phyloP scores from a whole-genome alignment of 805 yeast species.

The Metschnikowia noctiluminum region DNA sequence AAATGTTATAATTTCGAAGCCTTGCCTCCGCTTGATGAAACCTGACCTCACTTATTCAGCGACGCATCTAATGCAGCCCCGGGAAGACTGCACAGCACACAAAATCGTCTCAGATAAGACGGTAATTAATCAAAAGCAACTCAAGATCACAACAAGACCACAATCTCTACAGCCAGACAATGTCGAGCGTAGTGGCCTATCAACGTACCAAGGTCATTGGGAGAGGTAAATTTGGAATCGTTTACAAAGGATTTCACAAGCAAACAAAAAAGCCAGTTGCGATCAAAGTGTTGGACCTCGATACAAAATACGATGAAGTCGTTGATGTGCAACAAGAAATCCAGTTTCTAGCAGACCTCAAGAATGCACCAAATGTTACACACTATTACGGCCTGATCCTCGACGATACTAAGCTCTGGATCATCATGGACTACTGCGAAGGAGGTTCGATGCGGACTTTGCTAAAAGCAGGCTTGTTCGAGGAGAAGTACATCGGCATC shows the following conservation, averaged over 20 bases:
- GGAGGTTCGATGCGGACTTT: slow-evolving; percentile 93
- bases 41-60: no score
- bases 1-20: no score
- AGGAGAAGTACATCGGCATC: slow-evolving; percentile 80
- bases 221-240: slow-evolving; percentile 95
- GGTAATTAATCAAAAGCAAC: background rate
- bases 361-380: slow-evolving; percentile 86
- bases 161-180: background rate
- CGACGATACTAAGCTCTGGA: slow-evolving; percentile 91
- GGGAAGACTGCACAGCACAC: background rate
- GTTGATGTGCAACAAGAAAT: slow-evolving; percentile 92
- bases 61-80: background rate
- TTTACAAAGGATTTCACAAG: slow-evolving; percentile 77
- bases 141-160: background rate
- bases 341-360: slow-evolving; percentile 76
- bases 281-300: slow-evolving; percentile 86
- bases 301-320: slow-evolving; percentile 91
- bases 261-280: slow-evolving; percentile 81
- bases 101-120: background rate
- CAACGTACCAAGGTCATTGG: slow-evolving; percentile 90
- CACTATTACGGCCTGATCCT: slow-evolving; percentile 87
- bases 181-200: slow-evolving; percentile 33
- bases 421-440: slow-evolving; percentile 95
- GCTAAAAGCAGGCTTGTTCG: slow-evolving; percentile 80
- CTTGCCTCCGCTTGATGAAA: no score